Percentiles rank a stretch among this genome's conserved stretches.
phyloP scores from a whole-genome alignment of 2,329 filamentous ascomycete genomes.

The Fusarium pseudonygamai region DNA sequence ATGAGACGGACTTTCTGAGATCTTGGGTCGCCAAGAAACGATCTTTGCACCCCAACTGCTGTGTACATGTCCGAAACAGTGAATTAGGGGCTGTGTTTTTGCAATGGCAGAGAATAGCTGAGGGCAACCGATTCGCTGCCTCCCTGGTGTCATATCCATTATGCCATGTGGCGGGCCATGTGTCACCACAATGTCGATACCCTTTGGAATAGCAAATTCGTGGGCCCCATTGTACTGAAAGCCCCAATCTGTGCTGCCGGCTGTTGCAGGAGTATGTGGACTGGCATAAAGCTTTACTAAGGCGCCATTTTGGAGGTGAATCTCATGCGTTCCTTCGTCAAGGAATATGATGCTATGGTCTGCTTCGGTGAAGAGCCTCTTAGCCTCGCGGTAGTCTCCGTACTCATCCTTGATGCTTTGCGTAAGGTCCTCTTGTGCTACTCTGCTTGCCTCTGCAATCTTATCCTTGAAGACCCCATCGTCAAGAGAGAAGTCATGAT shows the following conservation, averaged over 20 bases:
- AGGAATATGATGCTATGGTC: conserved; percentile 51
- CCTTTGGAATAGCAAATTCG: conserved; percentile 39
- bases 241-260: conserved; percentile 47
- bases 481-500: conserved; percentile 60
- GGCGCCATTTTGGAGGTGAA: conserved; percentile 54
- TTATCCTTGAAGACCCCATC: conserved; percentile 46
- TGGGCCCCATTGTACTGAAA: conserved; percentile 54
- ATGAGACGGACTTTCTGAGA: conserved; percentile 50
- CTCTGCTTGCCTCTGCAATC: conserved; percentile 26
- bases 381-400: conserved; percentile 50
- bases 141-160: conserved; percentile 49
- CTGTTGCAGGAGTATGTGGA: conserved; percentile 54
- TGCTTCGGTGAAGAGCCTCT: conserved; percentile 40
- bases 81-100: conserved; percentile 44
- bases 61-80: conserved; percentile 52
- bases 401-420: conserved; percentile 43
- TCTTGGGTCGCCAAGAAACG: conserved; percentile 55
- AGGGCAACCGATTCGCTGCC: conserved; percentile 45
- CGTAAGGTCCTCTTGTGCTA: conserved; percentile 1
- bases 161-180: conserved; percentile 53
- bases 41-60: conserved; percentile 52
- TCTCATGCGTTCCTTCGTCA: conserved; percentile 53
- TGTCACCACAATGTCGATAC: conserved; percentile 47
- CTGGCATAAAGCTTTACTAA: conserved; percentile 56
- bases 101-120: conserved; percentile 45